phyloP scores from a whole-genome alignment of 2,329 filamentous ascomycete genomes.

The Colletotrichum karsti region DNA sequence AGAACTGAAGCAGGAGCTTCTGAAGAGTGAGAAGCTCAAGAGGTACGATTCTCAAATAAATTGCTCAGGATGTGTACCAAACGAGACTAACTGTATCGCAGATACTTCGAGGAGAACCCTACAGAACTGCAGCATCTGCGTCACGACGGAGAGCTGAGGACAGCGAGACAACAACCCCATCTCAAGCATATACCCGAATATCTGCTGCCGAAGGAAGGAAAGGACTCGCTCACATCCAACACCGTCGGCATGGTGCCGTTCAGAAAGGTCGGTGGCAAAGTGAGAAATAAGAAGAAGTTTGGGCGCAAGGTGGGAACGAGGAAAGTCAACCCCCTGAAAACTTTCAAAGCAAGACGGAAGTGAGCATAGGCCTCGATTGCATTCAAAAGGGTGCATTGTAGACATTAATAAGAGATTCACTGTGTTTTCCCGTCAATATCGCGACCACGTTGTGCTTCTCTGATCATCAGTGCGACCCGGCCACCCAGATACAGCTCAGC shows the following conservation, averaged over 20 bases:
- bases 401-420: conserved; percentile 1
- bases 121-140: conserved; percentile 86
- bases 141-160: conserved; percentile 88
- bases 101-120: conserved; percentile 96
- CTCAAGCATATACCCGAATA: conserved; percentile 96
- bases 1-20: conserved; percentile 87
- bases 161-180: conserved; percentile 86
- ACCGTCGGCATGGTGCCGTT: conserved; percentile 82
- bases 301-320: conserved; percentile 61
- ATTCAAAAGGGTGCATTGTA: neutral
- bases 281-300: conserved; percentile 52
- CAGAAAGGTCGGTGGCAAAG: conserved; percentile 62
- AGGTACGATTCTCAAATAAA: conserved; percentile 45
- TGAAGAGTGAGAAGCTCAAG: conserved; percentile 94
- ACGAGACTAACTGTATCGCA: conserved; percentile 27
- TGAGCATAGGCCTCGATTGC: conserved; percentile 32
- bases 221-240: conserved; percentile 68
- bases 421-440: neutral
- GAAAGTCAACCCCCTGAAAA: conserved; percentile 87
- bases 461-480: too few relatives aligned
- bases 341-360: conserved; percentile 75
- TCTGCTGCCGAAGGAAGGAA: conserved; percentile 76
- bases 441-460: too few relatives aligned
- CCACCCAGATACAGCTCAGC: too few relatives aligned
- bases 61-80: neutral